Evolutionary conservation across 2,329 filamentous ascomycete species (phyloP).

Genomic region (Blastomyces emzantsi): DNA sequence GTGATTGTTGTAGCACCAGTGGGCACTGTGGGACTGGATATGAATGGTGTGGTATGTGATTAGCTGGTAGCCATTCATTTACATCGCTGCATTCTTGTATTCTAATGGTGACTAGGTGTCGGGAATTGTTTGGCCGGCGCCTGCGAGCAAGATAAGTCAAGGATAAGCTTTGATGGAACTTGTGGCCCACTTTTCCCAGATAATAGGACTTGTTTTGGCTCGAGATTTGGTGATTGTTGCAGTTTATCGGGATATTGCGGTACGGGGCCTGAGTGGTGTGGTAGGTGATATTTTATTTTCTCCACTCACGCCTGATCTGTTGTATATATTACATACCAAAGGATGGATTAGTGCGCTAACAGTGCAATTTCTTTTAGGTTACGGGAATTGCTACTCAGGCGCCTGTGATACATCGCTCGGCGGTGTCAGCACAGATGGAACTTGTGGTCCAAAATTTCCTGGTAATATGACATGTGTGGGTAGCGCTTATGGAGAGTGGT

Average conservation of each 20-base stretch:
- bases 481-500: slow-evolving; percentile 14
- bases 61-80: neutral
- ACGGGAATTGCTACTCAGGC: slow-evolving; percentile 9
- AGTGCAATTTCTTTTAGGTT: neutral
- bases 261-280: slow-evolving; percentile 4
- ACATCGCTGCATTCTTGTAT: neutral
- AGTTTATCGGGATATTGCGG: neutral
- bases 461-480: slow-evolving; percentile 10
- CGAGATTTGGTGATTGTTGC: slow-evolving; percentile 10
- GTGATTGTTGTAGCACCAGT: slow-evolving; percentile 16
- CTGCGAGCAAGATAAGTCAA: slow-evolving; percentile 11
- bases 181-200: slow-evolving; percentile 15
- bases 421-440: slow-evolving; percentile 6
- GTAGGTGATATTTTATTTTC: neutral
- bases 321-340: neutral
- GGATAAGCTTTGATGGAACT: slow-evolving; percentile 13
- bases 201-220: slow-evolving; percentile 13
- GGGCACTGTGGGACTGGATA: slow-evolving; percentile 16
- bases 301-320: neutral
- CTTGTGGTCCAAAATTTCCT: slow-evolving; percentile 4
- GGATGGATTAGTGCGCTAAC: neutral
- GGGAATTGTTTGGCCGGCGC: slow-evolving; percentile 15
- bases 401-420: slow-evolving; percentile 3
- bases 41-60: slow-evolving; percentile 16
- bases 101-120: slow-evolving; percentile 11